Evolutionary conservation across 805 yeast species (phyloP).

Genomic region (Yarrowia divulgata): DNA sequence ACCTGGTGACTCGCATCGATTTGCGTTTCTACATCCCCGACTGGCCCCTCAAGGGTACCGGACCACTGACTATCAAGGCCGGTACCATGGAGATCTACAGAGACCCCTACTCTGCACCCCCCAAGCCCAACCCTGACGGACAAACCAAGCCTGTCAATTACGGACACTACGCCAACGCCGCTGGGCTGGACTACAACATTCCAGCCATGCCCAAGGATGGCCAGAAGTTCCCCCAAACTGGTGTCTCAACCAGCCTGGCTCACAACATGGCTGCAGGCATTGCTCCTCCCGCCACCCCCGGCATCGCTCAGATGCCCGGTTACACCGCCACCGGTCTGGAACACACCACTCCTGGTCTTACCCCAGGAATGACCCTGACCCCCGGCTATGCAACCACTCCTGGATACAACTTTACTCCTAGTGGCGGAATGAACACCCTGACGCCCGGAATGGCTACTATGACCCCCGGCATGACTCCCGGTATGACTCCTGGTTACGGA

Average conservation of each 20-base stretch:
- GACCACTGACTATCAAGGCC: conserved; percentile 22
- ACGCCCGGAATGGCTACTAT: conserved; percentile 13
- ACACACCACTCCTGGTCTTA: conserved; percentile 27
- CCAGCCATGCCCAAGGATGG: conserved; percentile 27
- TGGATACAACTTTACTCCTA: not conserved
- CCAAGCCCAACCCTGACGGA: not conserved
- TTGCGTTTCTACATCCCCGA: conserved; percentile 84
- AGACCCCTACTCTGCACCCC: conserved; percentile 24
- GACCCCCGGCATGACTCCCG: conserved; percentile 10
- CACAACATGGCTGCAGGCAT: conserved; percentile 25
- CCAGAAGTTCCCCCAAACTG: conserved; percentile 1
- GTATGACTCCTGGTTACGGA: not conserved
- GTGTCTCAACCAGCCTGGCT: conserved; percentile 7
- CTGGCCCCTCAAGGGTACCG: conserved; percentile 51
- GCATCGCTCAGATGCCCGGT: conserved; percentile 26
- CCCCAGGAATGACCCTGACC: conserved; percentile 27
- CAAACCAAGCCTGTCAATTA: not conserved
- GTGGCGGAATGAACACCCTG: conserved; percentile 5
- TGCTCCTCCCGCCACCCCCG: conserved; percentile 25
- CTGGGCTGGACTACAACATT: conserved; percentile 21
- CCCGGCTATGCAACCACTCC: conserved; percentile 33
- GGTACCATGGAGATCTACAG: conserved; percentile 35
- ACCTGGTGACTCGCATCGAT: conserved; percentile 72
- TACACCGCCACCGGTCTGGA: conserved; percentile 33
- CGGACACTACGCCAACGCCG: conserved; percentile 29